phyloP scores from a whole-genome alignment of 2,329 filamentous ascomycete species.

The Monascus ruber region DNA sequence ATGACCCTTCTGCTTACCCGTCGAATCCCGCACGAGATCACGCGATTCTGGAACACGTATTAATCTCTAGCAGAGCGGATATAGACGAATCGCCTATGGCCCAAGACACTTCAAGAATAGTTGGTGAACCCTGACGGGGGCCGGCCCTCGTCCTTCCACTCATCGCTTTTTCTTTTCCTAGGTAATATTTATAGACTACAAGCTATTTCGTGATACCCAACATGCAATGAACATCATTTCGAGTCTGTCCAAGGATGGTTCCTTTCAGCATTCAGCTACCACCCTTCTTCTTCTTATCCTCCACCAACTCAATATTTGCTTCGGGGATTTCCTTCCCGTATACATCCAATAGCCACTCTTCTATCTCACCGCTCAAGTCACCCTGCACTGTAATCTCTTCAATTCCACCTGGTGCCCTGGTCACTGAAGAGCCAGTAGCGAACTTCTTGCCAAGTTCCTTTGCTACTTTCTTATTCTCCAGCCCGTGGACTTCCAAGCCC shows the following conservation, averaged over 20 bases:
- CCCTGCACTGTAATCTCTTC: constrained; percentile 98
- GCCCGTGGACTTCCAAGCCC: constrained; percentile 77
- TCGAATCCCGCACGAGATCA: too few species aligned
- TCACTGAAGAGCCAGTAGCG: constrained; percentile 84
- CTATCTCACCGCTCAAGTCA: constrained; percentile 87
- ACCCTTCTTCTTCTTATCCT: constrained; percentile 88
- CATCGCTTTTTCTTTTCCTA: not conserved
- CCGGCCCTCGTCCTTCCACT: constrained; percentile 3
- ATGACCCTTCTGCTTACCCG: too few species aligned
- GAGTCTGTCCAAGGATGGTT: not conserved
- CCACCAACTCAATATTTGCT: constrained; percentile 87
- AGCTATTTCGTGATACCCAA: constrained; percentile 16
- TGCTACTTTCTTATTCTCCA: constrained; percentile 89
- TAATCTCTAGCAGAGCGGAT: too few species aligned
- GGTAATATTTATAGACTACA: constrained; percentile 6
- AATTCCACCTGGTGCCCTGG: constrained; percentile 70
- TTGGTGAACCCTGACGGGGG: too few species aligned
- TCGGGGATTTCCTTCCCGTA: constrained; percentile 77
- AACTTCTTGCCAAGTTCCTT: constrained; percentile 99
- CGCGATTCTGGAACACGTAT: too few species aligned
- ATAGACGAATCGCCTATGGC: too few species aligned
- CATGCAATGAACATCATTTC: constrained; percentile 1
- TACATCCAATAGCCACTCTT: constrained; percentile 80
- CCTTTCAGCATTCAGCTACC: not conserved
- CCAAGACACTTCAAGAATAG: too few species aligned